phyloP scores from a whole-genome alignment of 805 yeast species.

The Torulaspora gathmanii region DNA sequence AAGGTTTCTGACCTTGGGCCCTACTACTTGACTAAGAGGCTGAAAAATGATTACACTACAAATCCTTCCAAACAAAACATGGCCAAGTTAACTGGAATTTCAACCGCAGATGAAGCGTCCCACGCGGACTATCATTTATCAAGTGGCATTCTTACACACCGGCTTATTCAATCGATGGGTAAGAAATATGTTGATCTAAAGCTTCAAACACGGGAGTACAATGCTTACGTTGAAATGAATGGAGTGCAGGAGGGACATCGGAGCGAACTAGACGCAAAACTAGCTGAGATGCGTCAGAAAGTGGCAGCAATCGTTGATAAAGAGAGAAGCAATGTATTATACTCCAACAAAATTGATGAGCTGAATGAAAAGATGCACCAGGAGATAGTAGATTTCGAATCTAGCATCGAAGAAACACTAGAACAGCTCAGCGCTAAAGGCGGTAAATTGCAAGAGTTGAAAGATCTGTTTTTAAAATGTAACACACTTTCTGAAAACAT shows the following conservation, averaged over 20 bases:
- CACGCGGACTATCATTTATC: constrained; percentile 33
- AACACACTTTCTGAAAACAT: constrained; percentile 46
- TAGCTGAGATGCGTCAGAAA: constrained; percentile 44
- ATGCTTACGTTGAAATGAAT: constrained; percentile 41
- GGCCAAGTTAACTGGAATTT: constrained; percentile 47
- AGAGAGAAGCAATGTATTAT: constrained; percentile 23
- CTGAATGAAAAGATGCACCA: constrained; percentile 26
- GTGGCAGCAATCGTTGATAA: constrained; percentile 37
- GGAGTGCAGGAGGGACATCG: constrained; percentile 42
- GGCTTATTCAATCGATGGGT: constrained; percentile 53
- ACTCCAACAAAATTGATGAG: constrained; percentile 32
- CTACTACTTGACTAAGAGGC: constrained; percentile 58
- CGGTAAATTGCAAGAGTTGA: constrained; percentile 10
- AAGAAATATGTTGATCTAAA: constrained; percentile 42
- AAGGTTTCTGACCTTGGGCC: constrained; percentile 13
- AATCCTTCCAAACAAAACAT: constrained; percentile 59
- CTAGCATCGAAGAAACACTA: constrained; percentile 30
- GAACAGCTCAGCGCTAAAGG: constrained; percentile 14
- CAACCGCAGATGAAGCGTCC: constrained; percentile 39
- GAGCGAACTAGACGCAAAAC: constrained; percentile 42
- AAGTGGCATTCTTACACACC: constrained; percentile 55
- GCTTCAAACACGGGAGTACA: constrained; percentile 44
- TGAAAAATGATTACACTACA: constrained; percentile 61
- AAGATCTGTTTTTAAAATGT: constrained; percentile 29
- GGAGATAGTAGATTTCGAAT: constrained; percentile 29